These are phyloP conservation scores for Leishmania amazonensis DNA, from an alignment of 208 protist species.

Conservation along the genomic window DNA sequence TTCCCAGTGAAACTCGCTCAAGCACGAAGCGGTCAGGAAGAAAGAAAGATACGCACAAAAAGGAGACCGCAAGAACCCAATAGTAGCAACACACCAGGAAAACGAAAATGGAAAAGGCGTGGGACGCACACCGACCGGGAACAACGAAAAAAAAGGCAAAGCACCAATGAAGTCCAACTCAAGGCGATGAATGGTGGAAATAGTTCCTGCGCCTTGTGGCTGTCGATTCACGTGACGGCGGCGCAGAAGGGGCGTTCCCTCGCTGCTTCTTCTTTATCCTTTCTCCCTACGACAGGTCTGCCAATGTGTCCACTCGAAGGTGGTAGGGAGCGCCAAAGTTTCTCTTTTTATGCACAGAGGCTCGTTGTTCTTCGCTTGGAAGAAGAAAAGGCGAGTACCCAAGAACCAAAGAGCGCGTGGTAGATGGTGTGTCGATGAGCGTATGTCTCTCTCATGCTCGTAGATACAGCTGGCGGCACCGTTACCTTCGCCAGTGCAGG, in stretches of 20 bases:
- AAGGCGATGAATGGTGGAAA: not conserved
- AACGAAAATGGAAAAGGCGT: not conserved
- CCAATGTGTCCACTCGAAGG: not conserved
- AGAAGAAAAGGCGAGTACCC: not conserved
- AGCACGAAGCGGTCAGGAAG: not conserved
- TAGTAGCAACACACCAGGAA: not conserved
- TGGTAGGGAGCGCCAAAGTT: not conserved
- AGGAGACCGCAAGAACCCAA: not conserved
- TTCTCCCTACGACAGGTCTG: not conserved
- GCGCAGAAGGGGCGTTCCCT: not conserved
- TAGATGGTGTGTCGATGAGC: not conserved
- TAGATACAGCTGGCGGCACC: not conserved
- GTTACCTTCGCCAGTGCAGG: not conserved
- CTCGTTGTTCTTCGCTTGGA: not conserved
- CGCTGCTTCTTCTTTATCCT: not conserved
- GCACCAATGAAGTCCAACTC: not conserved
- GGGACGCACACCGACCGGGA: not conserved
- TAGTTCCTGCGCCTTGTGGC: not conserved
- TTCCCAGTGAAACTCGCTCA: not conserved
- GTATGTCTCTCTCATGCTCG: not conserved
- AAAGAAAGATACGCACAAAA: not conserved
- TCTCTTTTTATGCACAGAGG: not conserved
- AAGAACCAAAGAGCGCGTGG: not conserved
- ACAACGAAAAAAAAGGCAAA: not conserved
- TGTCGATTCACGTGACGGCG: not conserved